phyloP scores from a whole-genome alignment of 768 basidiomycete species.

The Paxillus involutus region DNA sequence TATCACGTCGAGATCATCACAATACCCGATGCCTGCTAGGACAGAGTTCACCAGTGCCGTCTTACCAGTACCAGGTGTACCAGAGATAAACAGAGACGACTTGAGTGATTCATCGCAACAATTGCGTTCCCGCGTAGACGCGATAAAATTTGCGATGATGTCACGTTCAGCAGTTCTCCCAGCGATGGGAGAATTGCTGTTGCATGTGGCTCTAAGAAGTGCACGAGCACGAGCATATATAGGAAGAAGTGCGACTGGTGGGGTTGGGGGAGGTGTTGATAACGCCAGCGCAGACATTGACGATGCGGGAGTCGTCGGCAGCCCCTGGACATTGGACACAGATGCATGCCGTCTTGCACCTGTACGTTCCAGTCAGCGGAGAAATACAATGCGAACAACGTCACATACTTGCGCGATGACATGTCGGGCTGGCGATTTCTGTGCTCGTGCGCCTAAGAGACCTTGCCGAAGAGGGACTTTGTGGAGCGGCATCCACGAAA shows the following conservation, averaged over 20 bases:
- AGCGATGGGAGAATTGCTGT: constrained; percentile 52
- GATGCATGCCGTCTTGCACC: constrained; percentile 51
- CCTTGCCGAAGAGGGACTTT: constrained; percentile 38
- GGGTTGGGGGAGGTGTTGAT: constrained; percentile 63
- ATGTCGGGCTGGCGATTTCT: constrained; percentile 39
- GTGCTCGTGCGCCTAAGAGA: constrained; percentile 41
- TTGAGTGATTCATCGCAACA: constrained; percentile 14
- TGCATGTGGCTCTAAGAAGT: constrained; percentile 70
- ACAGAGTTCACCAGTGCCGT: constrained; percentile 79
- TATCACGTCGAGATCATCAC: constrained; percentile 45
- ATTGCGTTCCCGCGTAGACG: constrained; percentile 44
- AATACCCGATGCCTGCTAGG: constrained; percentile 43
- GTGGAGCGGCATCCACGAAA: constrained; percentile 30
- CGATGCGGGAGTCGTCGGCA: constrained; percentile 43
- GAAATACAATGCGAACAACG: neutral
- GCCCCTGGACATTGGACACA: constrained; percentile 39
- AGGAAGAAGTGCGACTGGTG: constrained; percentile 43
- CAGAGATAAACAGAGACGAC: constrained; percentile 82
- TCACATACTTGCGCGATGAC: constrained; percentile 44
- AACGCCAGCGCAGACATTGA: constrained; percentile 44
- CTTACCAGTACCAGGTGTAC: constrained; percentile 91
- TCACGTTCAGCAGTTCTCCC: constrained; percentile 69
- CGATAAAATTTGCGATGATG: constrained; percentile 58
- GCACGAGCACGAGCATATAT: constrained; percentile 65
- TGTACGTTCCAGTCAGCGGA: constrained; percentile 23